Conservation (phyloP, 345 rosid species). For the Clausena lansium region DNA sequence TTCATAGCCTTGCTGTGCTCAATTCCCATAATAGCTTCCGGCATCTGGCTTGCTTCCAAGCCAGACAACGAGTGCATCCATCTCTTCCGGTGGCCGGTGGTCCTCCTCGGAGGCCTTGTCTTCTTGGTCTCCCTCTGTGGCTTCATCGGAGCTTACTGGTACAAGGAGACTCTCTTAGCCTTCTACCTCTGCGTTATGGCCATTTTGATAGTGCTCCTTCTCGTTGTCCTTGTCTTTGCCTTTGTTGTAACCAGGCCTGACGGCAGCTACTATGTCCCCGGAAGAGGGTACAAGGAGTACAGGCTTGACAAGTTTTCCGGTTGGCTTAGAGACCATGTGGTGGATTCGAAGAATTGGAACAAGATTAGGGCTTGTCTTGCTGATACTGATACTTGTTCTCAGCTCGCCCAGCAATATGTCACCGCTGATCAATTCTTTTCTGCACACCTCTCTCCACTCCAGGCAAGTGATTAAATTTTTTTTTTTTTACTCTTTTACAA, state of each 20-base stretch:
- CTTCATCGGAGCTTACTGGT: conserved; percentile 84
- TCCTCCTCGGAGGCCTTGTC: conserved; percentile 72
- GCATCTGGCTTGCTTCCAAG: conserved; percentile 85
- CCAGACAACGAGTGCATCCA: conserved; percentile 81
- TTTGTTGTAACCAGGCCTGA: conserved; percentile 78
- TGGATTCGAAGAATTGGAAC: conserved; percentile 57
- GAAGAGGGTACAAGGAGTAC: conserved; percentile 65
- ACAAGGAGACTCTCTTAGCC: conserved; percentile 77
- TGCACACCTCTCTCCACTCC: conserved; percentile 69
- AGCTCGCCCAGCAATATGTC: conserved; percentile 46
- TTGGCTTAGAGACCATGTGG: conserved; percentile 72
- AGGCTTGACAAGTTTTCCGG: conserved; percentile 62
- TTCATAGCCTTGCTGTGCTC: conserved; percentile 82
- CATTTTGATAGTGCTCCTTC: conserved; percentile 65
- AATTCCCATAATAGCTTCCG: conserved; percentile 80
- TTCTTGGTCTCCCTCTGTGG: conserved; percentile 84
- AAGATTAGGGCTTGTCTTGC: conserved; percentile 69
- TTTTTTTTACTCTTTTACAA: too few relatives aligned
- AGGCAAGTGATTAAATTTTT: conserved; percentile 37
- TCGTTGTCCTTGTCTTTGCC: conserved; percentile 68
- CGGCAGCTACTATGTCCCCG: conserved; percentile 64
- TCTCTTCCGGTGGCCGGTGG: conserved; percentile 80
- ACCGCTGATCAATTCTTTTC: conserved; percentile 73
- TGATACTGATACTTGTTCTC: conserved; percentile 63
- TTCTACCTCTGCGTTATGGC: conserved; percentile 91